Evolutionary conservation across 371 early-diverging fungal genomes (phyloP), one percentile per base, ranked within the genome.

Genomic region (Cokeromyces recurvatus): DNA sequence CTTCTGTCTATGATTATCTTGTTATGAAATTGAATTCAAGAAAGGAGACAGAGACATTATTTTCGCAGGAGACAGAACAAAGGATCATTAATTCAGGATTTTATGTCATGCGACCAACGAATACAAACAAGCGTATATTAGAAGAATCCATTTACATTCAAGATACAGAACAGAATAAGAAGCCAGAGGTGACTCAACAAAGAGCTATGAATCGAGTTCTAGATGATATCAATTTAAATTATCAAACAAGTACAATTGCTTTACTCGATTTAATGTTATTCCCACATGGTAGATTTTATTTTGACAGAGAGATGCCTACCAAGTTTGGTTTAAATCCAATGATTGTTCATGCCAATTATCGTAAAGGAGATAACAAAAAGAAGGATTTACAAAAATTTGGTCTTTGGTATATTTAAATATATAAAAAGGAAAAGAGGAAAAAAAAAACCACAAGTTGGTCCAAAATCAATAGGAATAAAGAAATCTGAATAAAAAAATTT

Each of bases 281-380:
- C 32, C 75, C 75, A 2, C 71, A 74, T 35, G 75, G 75, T 14
- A 57, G 68, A n/a, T 24, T 63, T 36, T 71, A 62, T 39, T 74
- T 74, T 53, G 69, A 71, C 29, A 57, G 51, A 39, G 22, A 68
- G 9, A 38, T 66, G 9, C 71, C 75, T 3, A 55, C 55, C 12
- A 68, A 62, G 31, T 74, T 60, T 31, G 63, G 51, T 1, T 45
- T 68, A 32, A 49, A 63, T 11, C 71, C 75, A 2, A 65, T 74
- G 71, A 74, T 74, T 10, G 67, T 71, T 4, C 75, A 74, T 54
- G 68, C 70, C 6, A 66, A 66, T 41, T 77, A 64, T 41, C 61
- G 65, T 38, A 50, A 59, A 51, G 81, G 79, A 16, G 78, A 79
- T 14, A 73, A 74, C 17, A 83, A 82, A 62, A 80, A 72, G 55